Evolutionary conservation across 139 green algal genomes (phyloP).

Genomic region (Chlorella ohadii): DNA sequence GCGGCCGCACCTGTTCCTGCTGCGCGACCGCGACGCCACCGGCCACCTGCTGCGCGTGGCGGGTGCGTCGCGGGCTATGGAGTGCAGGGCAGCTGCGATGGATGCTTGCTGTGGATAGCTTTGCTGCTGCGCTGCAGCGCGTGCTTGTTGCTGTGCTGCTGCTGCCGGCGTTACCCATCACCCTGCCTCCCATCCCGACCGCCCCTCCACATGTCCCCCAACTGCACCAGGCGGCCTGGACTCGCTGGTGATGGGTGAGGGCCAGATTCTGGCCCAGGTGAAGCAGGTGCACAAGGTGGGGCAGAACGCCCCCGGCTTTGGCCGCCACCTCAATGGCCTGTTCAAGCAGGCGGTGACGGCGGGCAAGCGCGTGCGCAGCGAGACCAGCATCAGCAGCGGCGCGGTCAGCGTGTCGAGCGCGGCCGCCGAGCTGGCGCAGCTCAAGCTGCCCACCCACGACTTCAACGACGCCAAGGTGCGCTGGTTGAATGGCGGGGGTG

Average conservation of each 20-base stretch:
- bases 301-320: conserved; percentile 91
- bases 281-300: conserved; percentile 95
- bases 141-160: too few species aligned
- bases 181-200: too few species aligned
- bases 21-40: conserved; percentile 96
- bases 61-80: too few species aligned
- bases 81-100: too few species aligned
- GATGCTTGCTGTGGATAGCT: too few species aligned
- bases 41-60: conserved; percentile 94
- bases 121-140: too few species aligned
- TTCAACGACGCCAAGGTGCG: conserved; percentile 75
- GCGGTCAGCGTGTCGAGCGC: conserved; percentile 95
- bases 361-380: conserved; percentile 95
- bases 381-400: conserved; percentile 95
- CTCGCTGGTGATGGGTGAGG: conserved; percentile 98
- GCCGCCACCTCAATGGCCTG: conserved; percentile 96
- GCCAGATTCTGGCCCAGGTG: conserved; percentile 99
- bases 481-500: too few species aligned
- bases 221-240: conserved; percentile 84
- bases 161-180: too few species aligned
- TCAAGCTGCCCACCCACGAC: conserved; percentile 95
- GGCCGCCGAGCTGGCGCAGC: conserved; percentile 96
- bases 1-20: conserved; percentile 95
- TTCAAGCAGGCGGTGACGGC: conserved; percentile 99
- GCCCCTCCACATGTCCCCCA: too few species aligned